A percentile compares a stretch with the other conserved stretches of the same genome.
These are phyloP conservation scores for Cordyceps cicadae DNA, from an alignment of 2,329 filamentous ascomycete species.

Conservation along the genomic window DNA sequence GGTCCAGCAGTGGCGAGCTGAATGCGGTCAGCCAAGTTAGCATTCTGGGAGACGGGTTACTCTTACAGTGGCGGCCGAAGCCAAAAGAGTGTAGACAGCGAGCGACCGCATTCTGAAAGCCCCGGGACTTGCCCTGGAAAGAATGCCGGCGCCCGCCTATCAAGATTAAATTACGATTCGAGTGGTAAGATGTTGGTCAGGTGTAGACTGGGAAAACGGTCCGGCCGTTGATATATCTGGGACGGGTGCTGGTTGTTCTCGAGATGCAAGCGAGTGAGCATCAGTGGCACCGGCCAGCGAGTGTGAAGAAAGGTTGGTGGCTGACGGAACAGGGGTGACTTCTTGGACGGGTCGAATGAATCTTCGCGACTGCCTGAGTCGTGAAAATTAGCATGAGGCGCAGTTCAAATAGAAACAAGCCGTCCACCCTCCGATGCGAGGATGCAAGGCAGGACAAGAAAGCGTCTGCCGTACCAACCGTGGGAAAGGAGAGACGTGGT, in stretches of 20 bases:
- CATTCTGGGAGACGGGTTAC: neutral
- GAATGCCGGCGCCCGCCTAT: conserved; percentile 4
- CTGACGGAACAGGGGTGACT: neutral
- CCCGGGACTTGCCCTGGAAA: neutral
- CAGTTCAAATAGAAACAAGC: neutral
- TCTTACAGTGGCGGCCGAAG: conserved; percentile 16
- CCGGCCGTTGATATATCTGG: conserved; percentile 5
- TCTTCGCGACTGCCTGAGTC: neutral
- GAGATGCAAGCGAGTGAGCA: conserved; percentile 6
- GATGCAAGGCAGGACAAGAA: neutral
- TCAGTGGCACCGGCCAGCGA: neutral
- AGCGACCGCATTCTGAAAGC: conserved; percentile 15
- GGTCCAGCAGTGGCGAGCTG: conserved; percentile 6
- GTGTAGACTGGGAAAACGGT: neutral
- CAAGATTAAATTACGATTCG: neutral
- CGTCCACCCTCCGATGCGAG: neutral
- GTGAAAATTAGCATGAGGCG: neutral
- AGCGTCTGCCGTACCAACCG: neutral
- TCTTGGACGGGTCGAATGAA: neutral
- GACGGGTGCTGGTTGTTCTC: neutral
- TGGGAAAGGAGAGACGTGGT: neutral
- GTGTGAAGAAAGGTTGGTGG: neutral
- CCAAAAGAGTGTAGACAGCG: conserved; percentile 15
- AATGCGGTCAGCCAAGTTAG: neutral
- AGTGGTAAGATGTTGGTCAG: neutral